Evolutionary conservation across 345 rosid genomes (phyloP), one percentile per base, ranked within the genome.

Genomic region (Gossypium rotundifolium): DNA sequence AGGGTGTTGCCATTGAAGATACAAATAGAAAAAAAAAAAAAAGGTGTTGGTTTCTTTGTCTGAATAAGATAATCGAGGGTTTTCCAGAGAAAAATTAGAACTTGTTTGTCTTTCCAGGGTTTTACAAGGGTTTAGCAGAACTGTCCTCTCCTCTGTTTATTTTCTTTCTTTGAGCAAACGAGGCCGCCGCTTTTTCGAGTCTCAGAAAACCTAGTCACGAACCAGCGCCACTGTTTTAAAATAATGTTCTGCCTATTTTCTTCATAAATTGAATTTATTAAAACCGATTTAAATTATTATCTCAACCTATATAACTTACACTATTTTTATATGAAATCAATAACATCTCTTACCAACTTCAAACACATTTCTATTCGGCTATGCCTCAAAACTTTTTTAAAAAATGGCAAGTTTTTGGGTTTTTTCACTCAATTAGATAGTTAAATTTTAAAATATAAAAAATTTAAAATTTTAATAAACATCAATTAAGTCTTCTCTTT

Each of bases 1-100:
- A 76, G 5, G 79, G 22, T 22, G 89, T 86, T 74, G 89, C 89
- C 89, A 86, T 85, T 65, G 33, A 18, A 54, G 59, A 54, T 13
- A 62, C 4, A 62, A 16, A 33, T 4, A 4, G 38, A 33, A 33
- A 22, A 27, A 58, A 27, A 65, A 2, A 11, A 38, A 65, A 65
- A 42, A 2, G 17, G 29, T 44, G 4, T 44, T 45, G 10, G 33
- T 5, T 65, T 45, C 53, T 45, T 13, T 27, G 67, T 68, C 11
- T 48, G 3, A 1, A 9, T 63, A 20, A 38, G 6, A 33, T 7
- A 33, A 3, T 14, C 9, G 7, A 63, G 23, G 20, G 10, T 20
- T 18, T 65, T 20, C 6, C 53, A 65, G 70, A 42, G 70, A 45
- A 66, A 65, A 7, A 38, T 10, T n/a, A 1, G 3, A 10, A 9